Percentiles rank a stretch among this genome's conserved stretches.
phyloP scores from a whole-genome alignment of 2,329 filamentous ascomycete genomes.

The Colletotrichum liaoningense region DNA sequence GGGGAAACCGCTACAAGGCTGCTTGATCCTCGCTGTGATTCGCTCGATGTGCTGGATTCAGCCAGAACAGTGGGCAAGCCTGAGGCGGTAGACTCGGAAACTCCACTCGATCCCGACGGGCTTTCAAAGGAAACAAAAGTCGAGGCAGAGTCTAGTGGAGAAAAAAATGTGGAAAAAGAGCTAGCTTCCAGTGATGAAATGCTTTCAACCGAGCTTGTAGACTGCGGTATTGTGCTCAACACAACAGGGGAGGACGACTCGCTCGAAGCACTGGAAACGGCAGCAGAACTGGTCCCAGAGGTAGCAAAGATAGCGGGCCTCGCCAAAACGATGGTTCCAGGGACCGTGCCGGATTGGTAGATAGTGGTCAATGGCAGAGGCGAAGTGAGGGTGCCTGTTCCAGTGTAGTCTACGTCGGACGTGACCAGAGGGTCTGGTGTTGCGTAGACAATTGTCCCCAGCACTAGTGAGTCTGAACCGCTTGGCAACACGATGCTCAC shows the following conservation, averaged over 20 bases:
- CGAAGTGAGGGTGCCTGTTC: background rate
- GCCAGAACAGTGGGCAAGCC: background rate
- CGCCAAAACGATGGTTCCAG: conserved; percentile 19
- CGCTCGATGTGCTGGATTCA: background rate
- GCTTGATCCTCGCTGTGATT: background rate
- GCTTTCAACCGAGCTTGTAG: background rate
- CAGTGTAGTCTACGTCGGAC: conserved; percentile 11
- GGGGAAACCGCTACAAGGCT: background rate
- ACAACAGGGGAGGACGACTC: background rate
- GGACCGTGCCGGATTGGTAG: conserved; percentile 4
- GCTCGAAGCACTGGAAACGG: background rate
- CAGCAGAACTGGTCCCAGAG: background rate
- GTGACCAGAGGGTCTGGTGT: conserved; percentile 22
- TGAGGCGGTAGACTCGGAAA: background rate
- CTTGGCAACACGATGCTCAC: background rate
- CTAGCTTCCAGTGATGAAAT: background rate
- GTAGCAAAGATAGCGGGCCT: conserved; percentile 19
- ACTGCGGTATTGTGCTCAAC: background rate
- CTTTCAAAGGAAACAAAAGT: background rate
- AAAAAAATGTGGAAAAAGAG: background rate
- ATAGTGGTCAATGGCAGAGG: background rate
- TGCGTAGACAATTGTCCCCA: conserved; percentile 23
- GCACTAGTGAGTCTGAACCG: background rate
- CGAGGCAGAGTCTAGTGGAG: background rate
- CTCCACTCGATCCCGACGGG: background rate